phyloP scores from a whole-genome alignment of 345 rosid genomes.

The Eucalyptus curtisii region DNA sequence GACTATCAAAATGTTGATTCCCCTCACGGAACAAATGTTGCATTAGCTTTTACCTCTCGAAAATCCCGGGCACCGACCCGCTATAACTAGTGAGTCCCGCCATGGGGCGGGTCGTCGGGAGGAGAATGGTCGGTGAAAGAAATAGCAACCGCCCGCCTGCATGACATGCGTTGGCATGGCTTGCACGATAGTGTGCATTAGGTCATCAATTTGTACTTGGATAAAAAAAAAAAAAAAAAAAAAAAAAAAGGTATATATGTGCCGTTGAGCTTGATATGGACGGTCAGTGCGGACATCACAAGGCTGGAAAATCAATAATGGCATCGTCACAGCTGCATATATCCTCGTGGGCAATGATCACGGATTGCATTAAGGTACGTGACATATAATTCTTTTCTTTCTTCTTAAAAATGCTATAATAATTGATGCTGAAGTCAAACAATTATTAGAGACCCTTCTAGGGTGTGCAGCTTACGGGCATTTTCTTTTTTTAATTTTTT shows the following conservation, averaged over 20 bases:
- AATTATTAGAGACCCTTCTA: background rate
- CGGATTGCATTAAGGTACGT: background rate
- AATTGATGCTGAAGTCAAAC: background rate
- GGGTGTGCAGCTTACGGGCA: background rate
- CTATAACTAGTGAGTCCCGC: background rate
- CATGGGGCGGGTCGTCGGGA: background rate
- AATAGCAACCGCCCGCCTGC: background rate
- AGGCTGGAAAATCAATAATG: background rate
- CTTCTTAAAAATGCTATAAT: background rate
- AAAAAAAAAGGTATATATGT: accelerated
- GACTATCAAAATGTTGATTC: background rate
- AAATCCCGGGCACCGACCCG: background rate
- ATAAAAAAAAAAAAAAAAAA: background rate
- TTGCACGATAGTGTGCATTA: background rate
- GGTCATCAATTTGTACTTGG: background rate
- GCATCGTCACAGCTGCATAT: background rate
- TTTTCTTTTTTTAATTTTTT: background rate
- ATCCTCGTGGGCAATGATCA: background rate
- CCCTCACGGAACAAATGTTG: background rate
- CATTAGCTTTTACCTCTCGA: background rate
- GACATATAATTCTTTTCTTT: background rate
- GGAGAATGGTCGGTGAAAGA: background rate
- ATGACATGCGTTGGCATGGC: background rate
- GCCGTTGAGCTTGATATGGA: background rate
- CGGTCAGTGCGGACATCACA: background rate